These are phyloP conservation scores for Monosporascus sp. DNA, from an alignment of 2,329 filamentous ascomycete genomes.

Conservation along the genomic window DNA sequence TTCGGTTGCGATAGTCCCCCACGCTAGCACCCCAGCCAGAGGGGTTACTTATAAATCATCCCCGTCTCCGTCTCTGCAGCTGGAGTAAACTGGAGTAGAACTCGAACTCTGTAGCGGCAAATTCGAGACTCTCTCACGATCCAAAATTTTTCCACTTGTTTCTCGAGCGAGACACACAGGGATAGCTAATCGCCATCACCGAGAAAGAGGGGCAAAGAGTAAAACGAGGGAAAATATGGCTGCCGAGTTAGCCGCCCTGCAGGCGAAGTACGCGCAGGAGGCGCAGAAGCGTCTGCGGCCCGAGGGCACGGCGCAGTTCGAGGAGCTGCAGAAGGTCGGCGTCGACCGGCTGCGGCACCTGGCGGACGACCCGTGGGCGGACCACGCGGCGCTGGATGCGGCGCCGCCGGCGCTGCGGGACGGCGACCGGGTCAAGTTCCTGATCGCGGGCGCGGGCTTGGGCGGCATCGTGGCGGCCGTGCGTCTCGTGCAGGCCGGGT, in stretches of 20 bases:
- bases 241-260: conserved; percentile 15
- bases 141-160: no score
- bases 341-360: conserved; percentile 23
- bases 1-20: no score
- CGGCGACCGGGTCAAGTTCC: conserved; percentile 21
- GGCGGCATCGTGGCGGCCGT: conserved; percentile 21
- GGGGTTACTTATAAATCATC: no score
- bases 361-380: conserved; percentile 24
- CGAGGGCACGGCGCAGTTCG: conserved; percentile 21
- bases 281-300: conserved; percentile 24
- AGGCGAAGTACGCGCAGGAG: conserved; percentile 22
- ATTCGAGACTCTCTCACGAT: no score
- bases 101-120: no score
- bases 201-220: no score
- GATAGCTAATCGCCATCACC: no score
- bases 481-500: conserved; percentile 29
- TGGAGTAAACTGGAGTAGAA: no score
- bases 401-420: conserved; percentile 12
- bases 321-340: conserved; percentile 17
- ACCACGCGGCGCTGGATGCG: conserved; percentile 24
- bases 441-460: conserved; percentile 24
- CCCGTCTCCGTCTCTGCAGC: no score
- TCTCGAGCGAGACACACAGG: no score
- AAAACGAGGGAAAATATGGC: neutral
- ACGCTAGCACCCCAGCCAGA: no score